These are phyloP conservation scores for Candida silvatica DNA, from an alignment of 805 yeast genomes.

Conservation along the genomic window DNA sequence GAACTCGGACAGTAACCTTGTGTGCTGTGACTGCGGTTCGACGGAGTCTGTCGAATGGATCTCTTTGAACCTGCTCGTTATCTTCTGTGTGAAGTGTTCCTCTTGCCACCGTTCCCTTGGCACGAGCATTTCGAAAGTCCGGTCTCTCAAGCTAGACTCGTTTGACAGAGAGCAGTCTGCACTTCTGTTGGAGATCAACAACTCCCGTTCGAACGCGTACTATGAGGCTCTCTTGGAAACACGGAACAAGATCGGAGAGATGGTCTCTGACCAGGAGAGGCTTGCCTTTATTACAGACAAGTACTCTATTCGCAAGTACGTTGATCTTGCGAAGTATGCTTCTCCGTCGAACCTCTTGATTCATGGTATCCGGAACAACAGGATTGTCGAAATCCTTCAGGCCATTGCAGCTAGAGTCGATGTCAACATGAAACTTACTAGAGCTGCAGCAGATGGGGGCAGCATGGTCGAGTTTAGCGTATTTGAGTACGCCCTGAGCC, in stretches of 20 bases:
- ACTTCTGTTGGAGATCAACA: slow-evolving; percentile 44
- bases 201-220: slow-evolving; percentile 45
- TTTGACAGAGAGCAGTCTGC: slow-evolving; percentile 51
- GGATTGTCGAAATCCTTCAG: slow-evolving; percentile 34
- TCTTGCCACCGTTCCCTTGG: slow-evolving; percentile 87
- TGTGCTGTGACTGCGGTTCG: slow-evolving; percentile 77
- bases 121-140: slow-evolving; percentile 67
- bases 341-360: slow-evolving; percentile 28
- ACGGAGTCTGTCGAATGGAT: slow-evolving; percentile 74
- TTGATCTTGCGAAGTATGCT: slow-evolving; percentile 12
- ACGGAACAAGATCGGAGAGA: slow-evolving; percentile 22
- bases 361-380: slow-evolving; percentile 43
- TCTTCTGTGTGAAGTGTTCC: slow-evolving; percentile 78
- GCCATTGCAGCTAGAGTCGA: slow-evolving; percentile 42
- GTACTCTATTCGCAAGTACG: slow-evolving; percentile 47
- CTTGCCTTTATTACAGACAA: slow-evolving; percentile 55
- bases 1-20: slow-evolving; percentile 43
- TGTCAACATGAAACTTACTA: slow-evolving; percentile 30
- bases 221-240: slow-evolving; percentile 39
- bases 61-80: slow-evolving; percentile 62
- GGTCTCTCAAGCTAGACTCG: slow-evolving; percentile 71
- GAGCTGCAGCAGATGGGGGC: slow-evolving; percentile 5
- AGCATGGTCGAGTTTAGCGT: slow-evolving; percentile 21
- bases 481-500: slow-evolving; percentile 45
- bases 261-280: slow-evolving; percentile 37